Base-by-base conservation (phyloP, 73 alveolate genomes). In the Symbiodinium natans region DNA sequence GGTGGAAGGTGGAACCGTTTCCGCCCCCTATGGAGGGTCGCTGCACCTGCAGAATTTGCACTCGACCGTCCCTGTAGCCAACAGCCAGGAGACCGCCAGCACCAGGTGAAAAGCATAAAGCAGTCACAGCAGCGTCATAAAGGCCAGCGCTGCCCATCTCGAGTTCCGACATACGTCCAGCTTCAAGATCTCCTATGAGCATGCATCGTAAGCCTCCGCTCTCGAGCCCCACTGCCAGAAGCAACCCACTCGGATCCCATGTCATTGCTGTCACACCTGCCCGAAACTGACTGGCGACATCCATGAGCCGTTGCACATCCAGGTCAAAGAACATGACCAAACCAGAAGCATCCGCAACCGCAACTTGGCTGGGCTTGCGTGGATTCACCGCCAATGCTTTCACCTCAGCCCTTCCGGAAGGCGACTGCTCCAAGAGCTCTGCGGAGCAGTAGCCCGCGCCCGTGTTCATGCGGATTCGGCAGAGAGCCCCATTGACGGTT, bases 11-110 rank as follows among this genome's bases (percentile, higher is more conserved):
- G 39, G 82, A 15, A 29, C 71, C 71, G 23, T 52, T 52, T 52
- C n/a, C 23, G 71, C 71, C 71, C 23, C 71, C 71, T 21, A 52
- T 29, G 9, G 23, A 29, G 1, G 71, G 71, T 52, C 71, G 82
- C 13, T 36, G 33, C 82, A 68, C 82, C 36, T 33, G 42, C 36
- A 39, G n/a, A 29, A 88, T 48, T 29, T 88, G 95, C 27, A 88
- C 95, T 23, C 80, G 63, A 5, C 95, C 95, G 73, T 88, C 95
- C 56, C 95, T 59, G n/a, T 63, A 82, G 73, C 95, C 95, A 43
- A 88, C 95, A 8, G 95, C 95, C 85, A 88, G 39, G 86, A 83
- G 41, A 29, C 21, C 41, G 34, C 95, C 95, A 29, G 40, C 74
- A 13, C 71, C 71, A 25, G 95, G 95, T 33, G 95, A 59, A 29